Evolutionary conservation across 345 rosid genomes (phyloP).

Genomic region (Barbarea vulgaris): DNA sequence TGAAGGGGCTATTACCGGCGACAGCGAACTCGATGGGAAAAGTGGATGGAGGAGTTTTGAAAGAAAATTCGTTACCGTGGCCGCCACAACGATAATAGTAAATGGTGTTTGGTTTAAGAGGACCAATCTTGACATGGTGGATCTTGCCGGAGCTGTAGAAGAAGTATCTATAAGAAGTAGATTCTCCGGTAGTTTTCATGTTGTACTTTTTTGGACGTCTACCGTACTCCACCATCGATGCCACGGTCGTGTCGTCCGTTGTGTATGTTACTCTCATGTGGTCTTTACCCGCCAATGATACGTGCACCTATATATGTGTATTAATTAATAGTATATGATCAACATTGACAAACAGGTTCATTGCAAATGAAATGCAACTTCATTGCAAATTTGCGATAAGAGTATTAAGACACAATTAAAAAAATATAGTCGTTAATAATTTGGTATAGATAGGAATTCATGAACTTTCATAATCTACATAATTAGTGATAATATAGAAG

Average conservation of each 20-base stretch:
- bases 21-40: slow-evolving; percentile 75
- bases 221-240: slow-evolving; percentile 72
- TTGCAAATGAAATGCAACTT: no score
- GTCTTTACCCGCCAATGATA: slow-evolving; percentile 65
- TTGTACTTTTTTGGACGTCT: slow-evolving; percentile 51
- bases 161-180: slow-evolving; percentile 63
- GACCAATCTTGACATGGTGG: slow-evolving; percentile 83
- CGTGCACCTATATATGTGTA: slow-evolving; percentile 55
- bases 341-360: background rate
- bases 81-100: slow-evolving; percentile 87
- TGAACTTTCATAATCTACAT: no score
- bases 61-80: slow-evolving; percentile 72
- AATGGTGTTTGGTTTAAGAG: slow-evolving; percentile 58
- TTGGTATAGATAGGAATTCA: no score
- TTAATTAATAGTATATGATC: background rate
- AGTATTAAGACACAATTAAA: no score
- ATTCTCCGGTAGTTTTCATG: slow-evolving; percentile 48
- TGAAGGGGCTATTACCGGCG: slow-evolving; percentile 51
- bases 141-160: slow-evolving; percentile 73
- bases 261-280: slow-evolving; percentile 71
- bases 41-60: slow-evolving; percentile 72
- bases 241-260: slow-evolving; percentile 51
- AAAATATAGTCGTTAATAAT: no score
- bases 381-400: no score
- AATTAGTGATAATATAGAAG: no score